phyloP scores from a whole-genome alignment of 371 early-diverging fungal species.

The Capillidium rhysosporum region DNA sequence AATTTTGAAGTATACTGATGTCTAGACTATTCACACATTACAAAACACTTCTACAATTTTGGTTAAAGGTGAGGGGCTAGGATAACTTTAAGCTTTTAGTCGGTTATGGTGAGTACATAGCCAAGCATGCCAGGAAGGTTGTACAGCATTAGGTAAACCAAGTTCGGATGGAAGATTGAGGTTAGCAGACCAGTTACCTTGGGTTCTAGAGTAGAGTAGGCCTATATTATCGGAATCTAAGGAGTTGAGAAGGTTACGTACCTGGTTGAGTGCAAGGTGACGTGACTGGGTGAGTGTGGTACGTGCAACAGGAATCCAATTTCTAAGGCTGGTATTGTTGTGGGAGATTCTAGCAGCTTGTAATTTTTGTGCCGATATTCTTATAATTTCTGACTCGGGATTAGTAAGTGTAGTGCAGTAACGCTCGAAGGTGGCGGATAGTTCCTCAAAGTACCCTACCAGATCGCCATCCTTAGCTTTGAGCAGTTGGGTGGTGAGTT shows the following conservation, averaged over 20 bases:
- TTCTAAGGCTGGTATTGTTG: not conserved
- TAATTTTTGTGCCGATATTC: not conserved
- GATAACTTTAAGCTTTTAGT: too few relatives aligned
- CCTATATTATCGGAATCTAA: not conserved
- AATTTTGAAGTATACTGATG: too few relatives aligned
- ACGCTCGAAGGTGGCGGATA: not conserved
- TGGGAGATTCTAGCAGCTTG: not conserved
- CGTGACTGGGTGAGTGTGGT: not conserved
- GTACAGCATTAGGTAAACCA: not conserved
- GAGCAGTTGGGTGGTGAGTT: not conserved
- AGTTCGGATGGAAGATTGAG: not conserved
- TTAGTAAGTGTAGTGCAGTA: not conserved
- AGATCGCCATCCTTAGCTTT: not conserved
- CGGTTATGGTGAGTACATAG: too few relatives aligned
- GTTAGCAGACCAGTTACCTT: not conserved
- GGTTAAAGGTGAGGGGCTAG: too few relatives aligned
- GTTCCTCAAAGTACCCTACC: not conserved
- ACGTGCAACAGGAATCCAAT: not conserved
- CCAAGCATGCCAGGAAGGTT: conserved; percentile 5
- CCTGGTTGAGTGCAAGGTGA: conserved; percentile 2
- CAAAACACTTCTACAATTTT: too few relatives aligned
- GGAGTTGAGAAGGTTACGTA: not conserved
- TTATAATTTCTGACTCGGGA: not conserved
- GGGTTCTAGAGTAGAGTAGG: not conserved
- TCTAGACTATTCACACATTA: too few relatives aligned